Evolutionary conservation across 2,329 filamentous ascomycete genomes (phyloP).

Genomic region (Aspergillus sp.): DNA sequence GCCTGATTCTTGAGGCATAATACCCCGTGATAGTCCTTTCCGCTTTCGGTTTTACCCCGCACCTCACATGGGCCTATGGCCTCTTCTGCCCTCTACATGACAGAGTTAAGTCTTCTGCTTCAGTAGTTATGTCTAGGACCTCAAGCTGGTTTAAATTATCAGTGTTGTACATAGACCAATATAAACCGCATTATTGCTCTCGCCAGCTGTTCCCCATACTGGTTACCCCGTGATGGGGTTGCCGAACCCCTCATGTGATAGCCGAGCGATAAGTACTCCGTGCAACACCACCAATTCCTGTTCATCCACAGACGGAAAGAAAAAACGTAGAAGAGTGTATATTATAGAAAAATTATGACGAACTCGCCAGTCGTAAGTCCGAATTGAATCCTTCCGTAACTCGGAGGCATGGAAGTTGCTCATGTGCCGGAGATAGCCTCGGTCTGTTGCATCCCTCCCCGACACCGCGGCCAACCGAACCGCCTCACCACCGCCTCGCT

Average conservation of each 20-base stretch:
- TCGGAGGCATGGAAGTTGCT: neutral
- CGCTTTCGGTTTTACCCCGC: conserved; percentile 20
- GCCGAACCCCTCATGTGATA: conserved; percentile 10
- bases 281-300: neutral
- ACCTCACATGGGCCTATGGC: neutral
- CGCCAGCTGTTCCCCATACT: neutral
- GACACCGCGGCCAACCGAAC: conserved; percentile 15
- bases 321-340: neutral
- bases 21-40: conserved; percentile 6
- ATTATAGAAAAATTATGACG: neutral
- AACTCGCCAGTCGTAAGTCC: neutral
- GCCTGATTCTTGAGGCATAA: conserved; percentile 1
- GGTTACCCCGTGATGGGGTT: neutral
- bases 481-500: neutral
- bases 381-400: neutral
- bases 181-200: neutral
- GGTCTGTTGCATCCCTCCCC: neutral
- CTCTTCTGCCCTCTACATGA: neutral
- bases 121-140: too few relatives aligned
- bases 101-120: too few relatives aligned
- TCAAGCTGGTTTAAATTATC: too few relatives aligned
- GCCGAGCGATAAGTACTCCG: neutral
- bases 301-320: neutral
- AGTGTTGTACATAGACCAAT: too few relatives aligned
- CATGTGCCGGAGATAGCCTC: conserved; percentile 4